These are phyloP conservation scores for Yamadazyma tumulicola DNA, from an alignment of 805 yeast genomes.

Conservation along the genomic window DNA sequence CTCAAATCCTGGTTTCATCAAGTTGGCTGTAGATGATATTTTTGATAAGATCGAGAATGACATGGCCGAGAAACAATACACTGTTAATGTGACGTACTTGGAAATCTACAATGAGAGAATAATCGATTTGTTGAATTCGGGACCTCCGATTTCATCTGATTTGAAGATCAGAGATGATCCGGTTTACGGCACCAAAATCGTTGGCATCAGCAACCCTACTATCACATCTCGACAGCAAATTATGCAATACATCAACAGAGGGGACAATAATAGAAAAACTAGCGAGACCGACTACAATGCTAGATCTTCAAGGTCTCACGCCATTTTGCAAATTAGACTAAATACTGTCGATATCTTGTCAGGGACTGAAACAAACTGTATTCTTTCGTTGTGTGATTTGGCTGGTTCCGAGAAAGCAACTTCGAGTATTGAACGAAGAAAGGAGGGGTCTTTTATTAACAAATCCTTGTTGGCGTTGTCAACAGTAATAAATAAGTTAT, in stretches of 20 bases:
- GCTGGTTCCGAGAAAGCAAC: constrained; percentile 96
- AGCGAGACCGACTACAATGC: constrained; percentile 88
- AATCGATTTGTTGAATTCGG: constrained; percentile 59
- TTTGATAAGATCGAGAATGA: constrained; percentile 44
- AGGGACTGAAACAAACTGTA: constrained; percentile 45
- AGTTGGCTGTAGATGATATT: constrained; percentile 58
- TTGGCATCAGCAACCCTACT: constrained; percentile 64
- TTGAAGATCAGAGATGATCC: constrained; percentile 78
- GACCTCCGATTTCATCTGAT: constrained; percentile 39
- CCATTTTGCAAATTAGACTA: constrained; percentile 71
- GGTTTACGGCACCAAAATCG: constrained; percentile 64
- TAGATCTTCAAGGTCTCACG: constrained; percentile 88
- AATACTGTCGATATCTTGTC: constrained; percentile 38
- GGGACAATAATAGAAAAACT: constrained; percentile 74
- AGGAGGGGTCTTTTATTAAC: constrained; percentile 92
- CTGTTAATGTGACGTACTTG: constrained; percentile 64
- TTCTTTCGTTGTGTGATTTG: constrained; percentile 84
- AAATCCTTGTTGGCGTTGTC: constrained; percentile 87
- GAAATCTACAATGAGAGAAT: constrained; percentile 88
- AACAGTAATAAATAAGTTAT: constrained; percentile 82
- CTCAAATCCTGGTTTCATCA: constrained; percentile 66
- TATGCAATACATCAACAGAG: constrained; percentile 54
- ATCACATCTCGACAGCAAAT: constrained; percentile 61
- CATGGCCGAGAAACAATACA: constrained; percentile 28
- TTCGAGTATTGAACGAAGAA: constrained; percentile 70